These are phyloP conservation scores for Coniochaeta sp. DNA, from an alignment of 2,329 filamentous ascomycete species.

Conservation along the genomic window DNA sequence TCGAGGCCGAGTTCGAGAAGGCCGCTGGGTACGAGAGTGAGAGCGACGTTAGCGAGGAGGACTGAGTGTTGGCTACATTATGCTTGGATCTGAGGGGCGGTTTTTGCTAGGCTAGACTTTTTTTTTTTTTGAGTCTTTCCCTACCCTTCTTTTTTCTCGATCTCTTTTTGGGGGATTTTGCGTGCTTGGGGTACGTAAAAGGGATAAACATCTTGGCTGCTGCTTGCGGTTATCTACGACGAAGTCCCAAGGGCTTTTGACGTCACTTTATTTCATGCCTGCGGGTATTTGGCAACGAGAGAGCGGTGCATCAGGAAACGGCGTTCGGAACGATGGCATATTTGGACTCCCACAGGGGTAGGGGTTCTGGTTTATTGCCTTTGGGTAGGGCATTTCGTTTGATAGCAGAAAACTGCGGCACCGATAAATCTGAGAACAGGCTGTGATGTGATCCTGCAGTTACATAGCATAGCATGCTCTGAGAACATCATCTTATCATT, in stretches of 20 bases:
- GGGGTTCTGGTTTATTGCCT: no score
- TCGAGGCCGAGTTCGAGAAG: slow-evolving; percentile 42
- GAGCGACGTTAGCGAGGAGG: slow-evolving; percentile 61
- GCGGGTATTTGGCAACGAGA: neutral
- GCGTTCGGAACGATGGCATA: neutral
- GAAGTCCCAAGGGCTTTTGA: neutral
- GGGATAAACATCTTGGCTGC: no score
- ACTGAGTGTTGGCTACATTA: no score
- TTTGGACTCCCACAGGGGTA: neutral
- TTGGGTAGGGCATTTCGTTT: no score
- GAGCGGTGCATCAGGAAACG: neutral
- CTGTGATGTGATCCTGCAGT: no score
- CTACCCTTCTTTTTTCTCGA: neutral
- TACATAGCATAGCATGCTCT: no score
- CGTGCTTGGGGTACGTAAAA: no score
- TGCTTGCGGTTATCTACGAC: neutral
- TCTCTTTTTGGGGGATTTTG: no score
- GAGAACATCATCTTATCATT: no score
- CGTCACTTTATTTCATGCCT: neutral
- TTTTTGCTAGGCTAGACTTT: no score
- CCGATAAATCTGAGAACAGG: no score
- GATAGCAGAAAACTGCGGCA: no score
- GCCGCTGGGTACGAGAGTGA: slow-evolving; percentile 41
- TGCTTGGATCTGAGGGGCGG: neutral
- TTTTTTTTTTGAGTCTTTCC: neutral